Evolutionary conservation across 352 stramenopile species (phyloP), one percentile per base, ranked within the genome.

Genomic region (Globisporangium irregulare): DNA sequence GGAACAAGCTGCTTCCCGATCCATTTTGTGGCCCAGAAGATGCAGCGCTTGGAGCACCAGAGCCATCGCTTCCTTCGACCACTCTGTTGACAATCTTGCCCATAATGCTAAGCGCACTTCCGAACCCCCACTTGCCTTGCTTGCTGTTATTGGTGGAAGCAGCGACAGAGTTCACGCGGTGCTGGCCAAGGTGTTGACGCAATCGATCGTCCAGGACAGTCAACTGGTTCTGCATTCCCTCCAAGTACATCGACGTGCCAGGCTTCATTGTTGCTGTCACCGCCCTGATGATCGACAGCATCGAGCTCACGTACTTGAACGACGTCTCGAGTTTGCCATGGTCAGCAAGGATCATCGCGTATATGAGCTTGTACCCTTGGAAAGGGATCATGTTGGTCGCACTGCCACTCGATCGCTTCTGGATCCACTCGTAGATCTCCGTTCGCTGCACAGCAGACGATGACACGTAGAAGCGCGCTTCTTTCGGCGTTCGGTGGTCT

Each of bases 361-460:
- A 91, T 62, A 96, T 94, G 38, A 95, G 73, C 68, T 96, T 96
- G 77, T 95, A 96, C 24, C 87, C 89, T 67, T 96, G 89, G 72
- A 95, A 95, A 27, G 89, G 82, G 59, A 96, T 89, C 79, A 93
- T 84, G 60, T 82, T 78, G 24, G 80, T 86, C 22, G 74, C 68
- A 8, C 71, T 75, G 20, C 72, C 75, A 64, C 82, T 84, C 15
- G 84, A 72, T 20, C 79, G 78, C 69, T 89, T 91, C 24, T 92
- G 87, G 2, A 89, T 72, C 84, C 84, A 95, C 56, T 96, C 89
- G 56, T 93, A 93, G 15, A 96, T 79, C 71, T 96, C 89, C 2
- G 89, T 96, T 29, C 86, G 82, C 63, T 96, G 89, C 27, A 96
- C 84, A 0, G 87, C 77, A 4, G 73, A 67, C 1, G 89, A 80